Percentiles rank a stretch among this genome's conserved stretches.
These are phyloP conservation scores for Daldinia sp. DNA, from an alignment of 2,329 filamentous ascomycete genomes.

Conservation along the genomic window DNA sequence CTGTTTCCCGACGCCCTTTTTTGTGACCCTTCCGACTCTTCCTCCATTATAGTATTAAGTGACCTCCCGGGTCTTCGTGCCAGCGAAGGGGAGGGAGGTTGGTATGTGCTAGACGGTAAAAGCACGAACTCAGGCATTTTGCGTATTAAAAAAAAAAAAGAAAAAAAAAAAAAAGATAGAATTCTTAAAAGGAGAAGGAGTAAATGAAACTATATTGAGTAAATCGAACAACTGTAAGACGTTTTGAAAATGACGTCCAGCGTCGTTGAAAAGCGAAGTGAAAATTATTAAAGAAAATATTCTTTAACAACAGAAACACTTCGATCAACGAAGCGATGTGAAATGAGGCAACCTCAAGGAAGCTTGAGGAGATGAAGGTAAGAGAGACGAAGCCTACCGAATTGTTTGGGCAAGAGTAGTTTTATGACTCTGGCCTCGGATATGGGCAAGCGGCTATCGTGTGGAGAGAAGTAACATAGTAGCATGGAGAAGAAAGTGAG, in stretches of 20 bases:
- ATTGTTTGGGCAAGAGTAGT: conserved; percentile 41
- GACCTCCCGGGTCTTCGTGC: conserved; percentile 60
- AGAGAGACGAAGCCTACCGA: conserved; percentile 38
- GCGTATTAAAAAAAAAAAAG: conserved; percentile 37
- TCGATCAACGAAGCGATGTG: conserved; percentile 57
- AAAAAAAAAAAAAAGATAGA: conserved; percentile 37
- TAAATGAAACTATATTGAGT: conserved; percentile 30
- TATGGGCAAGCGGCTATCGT: conserved; percentile 44
- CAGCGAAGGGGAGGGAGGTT: conserved; percentile 62
- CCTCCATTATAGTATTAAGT: conserved; percentile 74
- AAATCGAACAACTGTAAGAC: conserved; percentile 36
- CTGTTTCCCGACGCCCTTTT: conserved; percentile 42
- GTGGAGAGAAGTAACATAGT: conserved; percentile 35
- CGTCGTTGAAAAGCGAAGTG: conserved; percentile 46
- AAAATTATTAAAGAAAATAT: conserved; percentile 38
- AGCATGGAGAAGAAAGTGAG: conserved; percentile 36
- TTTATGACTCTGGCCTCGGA: conserved; percentile 42
- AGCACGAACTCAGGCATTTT: conserved; percentile 59
- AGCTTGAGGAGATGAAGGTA: conserved; percentile 42
- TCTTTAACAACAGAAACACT: conserved; percentile 53
- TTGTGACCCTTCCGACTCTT: conserved; percentile 55
- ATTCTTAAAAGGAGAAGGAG: conserved; percentile 32
- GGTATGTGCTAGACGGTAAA: conserved; percentile 53
- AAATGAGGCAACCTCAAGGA: conserved; percentile 46
- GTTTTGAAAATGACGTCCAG: conserved; percentile 46